These are phyloP conservation scores for Talaromyces sp. DNA, from an alignment of 2,329 filamentous ascomycete species.

Conservation along the genomic window DNA sequence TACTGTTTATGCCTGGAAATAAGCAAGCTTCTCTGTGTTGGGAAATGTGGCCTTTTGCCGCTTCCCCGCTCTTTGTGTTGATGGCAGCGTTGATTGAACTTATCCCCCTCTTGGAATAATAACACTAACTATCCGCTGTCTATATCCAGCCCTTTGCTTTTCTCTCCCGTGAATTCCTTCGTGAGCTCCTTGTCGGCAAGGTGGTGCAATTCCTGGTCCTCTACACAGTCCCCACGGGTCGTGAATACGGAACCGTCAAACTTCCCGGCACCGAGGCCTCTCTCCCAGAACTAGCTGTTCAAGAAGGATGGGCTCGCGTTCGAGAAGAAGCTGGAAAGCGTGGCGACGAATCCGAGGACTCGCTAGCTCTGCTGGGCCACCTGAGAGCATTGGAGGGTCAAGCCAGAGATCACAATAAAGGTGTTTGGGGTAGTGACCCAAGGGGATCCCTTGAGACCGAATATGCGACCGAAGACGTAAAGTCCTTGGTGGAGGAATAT, in stretches of 20 bases:
- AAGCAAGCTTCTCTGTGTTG: background rate
- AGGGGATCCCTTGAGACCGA: slow-evolving; percentile 66
- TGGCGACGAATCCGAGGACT: slow-evolving; percentile 79
- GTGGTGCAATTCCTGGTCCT: slow-evolving; percentile 76
- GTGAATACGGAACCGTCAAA: slow-evolving; percentile 79
- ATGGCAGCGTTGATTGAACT: background rate
- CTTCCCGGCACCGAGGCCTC: slow-evolving; percentile 64
- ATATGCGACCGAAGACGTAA: slow-evolving; percentile 73
- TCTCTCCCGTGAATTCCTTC: slow-evolving; percentile 88
- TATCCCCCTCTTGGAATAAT: background rate
- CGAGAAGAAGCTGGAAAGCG: slow-evolving; percentile 82
- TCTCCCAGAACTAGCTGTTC: slow-evolving; percentile 76
- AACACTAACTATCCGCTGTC: background rate
- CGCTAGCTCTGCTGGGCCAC: slow-evolving; percentile 64
- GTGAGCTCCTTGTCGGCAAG: slow-evolving; percentile 79
- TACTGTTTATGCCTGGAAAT: background rate
- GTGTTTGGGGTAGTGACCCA: slow-evolving; percentile 66
- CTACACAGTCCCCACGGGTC: slow-evolving; percentile 77
- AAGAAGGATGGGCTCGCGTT: slow-evolving; percentile 87
- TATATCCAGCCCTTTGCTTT: slow-evolving; percentile 67
- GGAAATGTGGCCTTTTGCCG: slow-evolving; percentile 19
- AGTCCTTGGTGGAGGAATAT: slow-evolving; percentile 70
- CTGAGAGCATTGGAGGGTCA: slow-evolving; percentile 71
- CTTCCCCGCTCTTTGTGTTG: slow-evolving; percentile 2
- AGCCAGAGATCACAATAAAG: slow-evolving; percentile 73